These are phyloP conservation scores for Aphanomyces stellatus DNA, from an alignment of 352 stramenopile genomes.

Conservation along the genomic window DNA sequence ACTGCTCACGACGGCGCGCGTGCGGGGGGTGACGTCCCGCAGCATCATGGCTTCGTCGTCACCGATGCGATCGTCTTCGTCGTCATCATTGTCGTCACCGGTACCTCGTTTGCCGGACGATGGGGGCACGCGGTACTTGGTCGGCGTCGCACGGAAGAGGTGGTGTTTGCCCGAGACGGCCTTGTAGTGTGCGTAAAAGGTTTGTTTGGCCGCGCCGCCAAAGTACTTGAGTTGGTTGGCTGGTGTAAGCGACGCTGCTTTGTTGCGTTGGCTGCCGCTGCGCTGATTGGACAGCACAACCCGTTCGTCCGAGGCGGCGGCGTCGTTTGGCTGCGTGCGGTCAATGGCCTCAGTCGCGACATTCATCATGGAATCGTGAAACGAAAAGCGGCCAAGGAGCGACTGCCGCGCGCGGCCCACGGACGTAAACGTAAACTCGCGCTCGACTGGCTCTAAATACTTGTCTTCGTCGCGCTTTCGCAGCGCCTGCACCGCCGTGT, in stretches of 20 bases:
- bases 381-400: neutral
- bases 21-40: slow-evolving; percentile 30
- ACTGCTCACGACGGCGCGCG: slow-evolving; percentile 43
- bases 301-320: slow-evolving; percentile 19
- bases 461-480: neutral
- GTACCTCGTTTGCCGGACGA: neutral
- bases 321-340: neutral
- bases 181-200: slow-evolving; percentile 58
- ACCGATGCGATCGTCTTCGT: neutral
- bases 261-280: too few relatives aligned
- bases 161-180: slow-evolving; percentile 26
- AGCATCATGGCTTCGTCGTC: neutral
- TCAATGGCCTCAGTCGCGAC: neutral
- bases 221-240: slow-evolving; percentile 45
- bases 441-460: neutral
- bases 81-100: neutral
- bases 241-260: too few relatives aligned
- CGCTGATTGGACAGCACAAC: slow-evolving; percentile 5
- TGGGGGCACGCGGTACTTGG: neutral
- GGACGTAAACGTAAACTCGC: neutral
- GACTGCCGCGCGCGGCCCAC: neutral
- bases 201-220: slow-evolving; percentile 36
- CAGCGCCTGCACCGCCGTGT: neutral
- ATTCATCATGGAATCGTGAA: neutral
- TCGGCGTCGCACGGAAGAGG: neutral